Evolutionary conservation across 2,329 filamentous ascomycete genomes (phyloP).

Genomic region (Xylariomycetidae sp.): DNA sequence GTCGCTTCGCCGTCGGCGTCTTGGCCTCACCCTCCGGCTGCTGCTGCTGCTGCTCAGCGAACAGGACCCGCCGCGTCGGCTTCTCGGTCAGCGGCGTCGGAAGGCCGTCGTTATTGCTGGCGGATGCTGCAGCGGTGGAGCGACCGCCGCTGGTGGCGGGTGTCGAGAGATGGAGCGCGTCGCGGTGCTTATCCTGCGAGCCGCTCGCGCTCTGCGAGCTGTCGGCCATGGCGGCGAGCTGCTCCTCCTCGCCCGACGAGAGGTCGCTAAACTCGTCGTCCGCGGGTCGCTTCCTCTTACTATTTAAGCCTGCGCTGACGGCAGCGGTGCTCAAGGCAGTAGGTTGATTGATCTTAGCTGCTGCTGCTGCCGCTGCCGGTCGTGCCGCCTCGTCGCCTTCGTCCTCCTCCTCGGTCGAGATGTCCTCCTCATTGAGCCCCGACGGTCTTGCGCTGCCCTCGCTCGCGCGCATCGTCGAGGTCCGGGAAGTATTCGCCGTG

Average conservation of each 20-base stretch:
- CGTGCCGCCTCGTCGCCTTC: conserved; percentile 4
- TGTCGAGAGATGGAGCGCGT: conserved; percentile 4
- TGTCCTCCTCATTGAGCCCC: background rate
- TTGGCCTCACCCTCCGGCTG: background rate
- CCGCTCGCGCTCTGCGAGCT: conserved; percentile 6
- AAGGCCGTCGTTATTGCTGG: conserved; percentile 10
- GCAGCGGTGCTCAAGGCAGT: too few species aligned
- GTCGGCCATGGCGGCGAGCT: conserved; percentile 17
- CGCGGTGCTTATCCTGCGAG: conserved; percentile 1
- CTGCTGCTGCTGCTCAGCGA: conserved; percentile 9
- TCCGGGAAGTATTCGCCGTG: conserved; percentile 4
- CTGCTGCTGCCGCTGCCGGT: background rate
- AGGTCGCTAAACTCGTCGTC: conserved; percentile 21
- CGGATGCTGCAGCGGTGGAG: background rate
- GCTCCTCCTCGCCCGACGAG: conserved; percentile 22
- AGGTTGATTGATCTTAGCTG: conserved; percentile 2
- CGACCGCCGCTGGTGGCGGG: too few species aligned
- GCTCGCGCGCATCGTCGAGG: conserved; percentile 9
- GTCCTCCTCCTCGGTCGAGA: conserved; percentile 9
- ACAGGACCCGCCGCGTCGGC: conserved; percentile 21
- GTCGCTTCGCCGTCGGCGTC: conserved; percentile 12
- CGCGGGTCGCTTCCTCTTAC: conserved; percentile 22
- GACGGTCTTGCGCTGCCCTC: background rate
- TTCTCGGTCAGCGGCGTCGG: conserved; percentile 23
- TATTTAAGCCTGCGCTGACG: too few species aligned